Percentiles rank a stretch among this genome's conserved stretches.
These are phyloP conservation scores for Aspergillus caelatus DNA, from an alignment of 2,329 filamentous ascomycete genomes.

Conservation along the genomic window DNA sequence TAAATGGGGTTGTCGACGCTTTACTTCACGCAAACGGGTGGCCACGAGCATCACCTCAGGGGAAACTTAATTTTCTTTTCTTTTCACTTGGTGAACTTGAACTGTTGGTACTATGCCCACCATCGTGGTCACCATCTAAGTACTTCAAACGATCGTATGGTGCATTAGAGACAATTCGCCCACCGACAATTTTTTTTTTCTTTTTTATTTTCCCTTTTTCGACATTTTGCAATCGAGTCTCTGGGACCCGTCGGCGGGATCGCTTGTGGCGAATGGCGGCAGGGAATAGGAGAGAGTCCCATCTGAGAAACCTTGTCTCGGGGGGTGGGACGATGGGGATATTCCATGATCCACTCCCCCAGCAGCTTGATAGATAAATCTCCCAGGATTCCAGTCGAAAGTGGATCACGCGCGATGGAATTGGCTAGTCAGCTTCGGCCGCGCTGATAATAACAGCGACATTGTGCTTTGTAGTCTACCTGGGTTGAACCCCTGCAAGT, in stretches of 20 bases:
- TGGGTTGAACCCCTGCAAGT: slow-evolving; percentile 7
- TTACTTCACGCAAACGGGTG: neutral
- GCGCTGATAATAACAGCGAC: neutral
- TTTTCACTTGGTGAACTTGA: neutral
- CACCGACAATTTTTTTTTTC: slow-evolving; percentile 19
- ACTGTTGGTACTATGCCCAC: neutral
- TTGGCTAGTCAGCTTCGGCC: slow-evolving; percentile 4
- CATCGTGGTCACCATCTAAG: slow-evolving; percentile 1
- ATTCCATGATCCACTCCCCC: slow-evolving; percentile 13
- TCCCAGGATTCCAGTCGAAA: slow-evolving; percentile 1
- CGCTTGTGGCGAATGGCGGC: slow-evolving; percentile 10
- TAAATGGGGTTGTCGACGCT: neutral
- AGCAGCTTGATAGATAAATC: slow-evolving; percentile 20
- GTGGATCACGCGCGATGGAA: slow-evolving; percentile 10
- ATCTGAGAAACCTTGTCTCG: slow-evolving; percentile 5
- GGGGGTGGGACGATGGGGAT: slow-evolving; percentile 13
- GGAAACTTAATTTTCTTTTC: neutral
- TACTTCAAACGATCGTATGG: slow-evolving; percentile 1
- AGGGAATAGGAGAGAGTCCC: slow-evolving; percentile 5
- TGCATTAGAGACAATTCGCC: slow-evolving; percentile 13
- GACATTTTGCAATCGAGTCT: slow-evolving; percentile 15
- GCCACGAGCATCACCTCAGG: neutral
- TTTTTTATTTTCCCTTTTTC: neutral
- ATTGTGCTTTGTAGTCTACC: neutral
- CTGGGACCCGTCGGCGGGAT: neutral